Evolutionary conservation across 345 rosid species (phyloP).

Genomic region (Eucalyptus viminalis): DNA sequence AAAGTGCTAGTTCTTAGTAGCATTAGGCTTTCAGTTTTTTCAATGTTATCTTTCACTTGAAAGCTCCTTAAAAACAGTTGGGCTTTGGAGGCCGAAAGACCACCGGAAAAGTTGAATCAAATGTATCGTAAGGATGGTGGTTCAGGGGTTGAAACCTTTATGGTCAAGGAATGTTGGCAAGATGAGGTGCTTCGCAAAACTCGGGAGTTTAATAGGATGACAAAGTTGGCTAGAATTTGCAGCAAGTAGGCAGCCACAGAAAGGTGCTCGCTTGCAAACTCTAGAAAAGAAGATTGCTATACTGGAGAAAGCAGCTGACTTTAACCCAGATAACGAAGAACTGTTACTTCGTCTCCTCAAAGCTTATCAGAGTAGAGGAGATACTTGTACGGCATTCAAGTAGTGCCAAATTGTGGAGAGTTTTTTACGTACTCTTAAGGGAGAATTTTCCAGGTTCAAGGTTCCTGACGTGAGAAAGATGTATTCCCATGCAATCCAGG

Average conservation of each 20-base stretch:
- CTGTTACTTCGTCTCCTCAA: conserved; percentile 66
- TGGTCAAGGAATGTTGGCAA: conserved; percentile 86
- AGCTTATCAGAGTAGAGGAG: conserved; percentile 75
- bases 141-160: conserved; percentile 4
- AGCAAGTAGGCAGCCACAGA: conserved; percentile 61
- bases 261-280: conserved; percentile 79
- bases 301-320: conserved; percentile 81
- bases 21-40: no score
- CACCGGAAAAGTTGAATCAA: no score
- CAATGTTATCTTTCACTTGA: no score
- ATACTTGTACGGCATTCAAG: conserved; percentile 59
- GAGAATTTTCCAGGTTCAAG: conserved; percentile 89
- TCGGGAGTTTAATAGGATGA: conserved; percentile 58
- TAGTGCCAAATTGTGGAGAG: conserved; percentile 71
- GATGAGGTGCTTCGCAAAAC: conserved; percentile 76
- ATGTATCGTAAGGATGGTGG: conserved; percentile 2
- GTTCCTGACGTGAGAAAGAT: conserved; percentile 82
- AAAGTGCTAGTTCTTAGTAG: no score
- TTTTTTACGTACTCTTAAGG: conserved; percentile 53
- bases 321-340: conserved; percentile 84
- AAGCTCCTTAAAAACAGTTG: no score
- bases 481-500: conserved; percentile 85
- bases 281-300: conserved; percentile 93
- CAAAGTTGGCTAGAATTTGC: conserved; percentile 85
- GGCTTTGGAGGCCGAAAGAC: no score